Base-by-base conservation (phyloP, 495 filamentous ascomycete genomes). In the Penicillium macrosclerotiorum region DNA sequence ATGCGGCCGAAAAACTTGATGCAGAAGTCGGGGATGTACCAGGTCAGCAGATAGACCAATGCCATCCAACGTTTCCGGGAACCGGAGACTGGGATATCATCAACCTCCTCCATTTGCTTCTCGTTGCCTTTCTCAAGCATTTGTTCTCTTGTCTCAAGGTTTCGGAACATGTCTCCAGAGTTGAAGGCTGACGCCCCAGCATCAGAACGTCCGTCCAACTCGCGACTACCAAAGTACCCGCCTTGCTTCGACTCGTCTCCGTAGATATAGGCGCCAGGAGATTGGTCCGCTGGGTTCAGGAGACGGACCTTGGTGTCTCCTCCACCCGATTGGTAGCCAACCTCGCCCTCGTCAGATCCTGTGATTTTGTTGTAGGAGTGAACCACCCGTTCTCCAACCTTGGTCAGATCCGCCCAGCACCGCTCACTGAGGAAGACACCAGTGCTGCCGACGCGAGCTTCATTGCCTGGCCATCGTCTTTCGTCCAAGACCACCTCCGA, bases 81-180 rank as follows among this genome's bases (percentile, higher is more conserved):
- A n/a, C 81, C 75, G 33, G 87, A 90, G 42, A 88, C 82, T 14
- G 76, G 76, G 40, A 84, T 75, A 49, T 89, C 86, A 45, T 97
- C 94, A 5, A 97, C 87, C 68, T 96, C 90, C 35, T 86, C 79
- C 75, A 96, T 83, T 19, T 89, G 82, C 63, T 89, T 89, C 44
- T 94, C 88, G 54, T 95, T 92, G 49, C 88, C 90, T 40, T 95
- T 94, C 62, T 97, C 91, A 3, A 91, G 87, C 88, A 97, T 63
- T 64, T 93, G 86, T 63, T 94, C 84, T 41, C 86, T 79, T 3
- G 89, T 95, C 50, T 96, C 91, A n/a, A 96, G 75, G 50, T 95
- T 94, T 50, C 85, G 86, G 79, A 98, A 98, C 92, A 98, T 95
- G 60, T 98, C 91, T 12, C 93, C 92, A 37, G 81, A 85, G 44